Percentiles rank a stretch among this genome's conserved stretches.
Evolutionary conservation across 1,284 basidiomycete genomes (phyloP).

Genomic region (Gomphus sp.): DNA sequence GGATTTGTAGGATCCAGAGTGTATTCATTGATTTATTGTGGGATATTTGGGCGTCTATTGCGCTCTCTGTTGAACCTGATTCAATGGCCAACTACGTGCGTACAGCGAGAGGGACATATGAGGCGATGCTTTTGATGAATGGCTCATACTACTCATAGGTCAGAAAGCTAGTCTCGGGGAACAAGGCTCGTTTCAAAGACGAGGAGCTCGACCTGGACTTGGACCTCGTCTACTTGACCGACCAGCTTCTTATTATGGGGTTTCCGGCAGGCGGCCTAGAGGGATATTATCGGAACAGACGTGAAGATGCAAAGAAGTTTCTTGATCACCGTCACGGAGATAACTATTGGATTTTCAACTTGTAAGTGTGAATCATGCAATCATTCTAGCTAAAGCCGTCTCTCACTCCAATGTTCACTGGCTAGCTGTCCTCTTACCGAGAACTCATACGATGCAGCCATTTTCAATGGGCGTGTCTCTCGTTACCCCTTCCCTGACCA

Average conservation of each 20-base stretch:
- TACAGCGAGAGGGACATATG: not conserved
- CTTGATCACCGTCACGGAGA: conserved; percentile 65
- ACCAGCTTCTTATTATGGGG: conserved; percentile 81
- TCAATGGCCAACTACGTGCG: conserved; percentile 8
- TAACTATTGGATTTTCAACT: conserved; percentile 83
- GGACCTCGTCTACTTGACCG: conserved; percentile 80
- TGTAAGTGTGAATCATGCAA: conserved; percentile 24
- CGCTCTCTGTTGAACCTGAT: no score
- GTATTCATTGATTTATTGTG: not conserved
- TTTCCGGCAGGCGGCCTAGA: conserved; percentile 79
- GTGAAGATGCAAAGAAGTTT: conserved; percentile 72
- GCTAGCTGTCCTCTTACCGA: conserved; percentile 58
- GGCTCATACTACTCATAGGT: conserved; percentile 1
- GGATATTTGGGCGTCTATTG: not conserved
- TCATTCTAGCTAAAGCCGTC: not conserved
- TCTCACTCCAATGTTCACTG: not conserved
- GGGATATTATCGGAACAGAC: conserved; percentile 72
- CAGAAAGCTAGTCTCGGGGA: conserved; percentile 48
- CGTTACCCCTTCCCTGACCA: conserved; percentile 86
- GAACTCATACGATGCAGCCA: conserved; percentile 52
- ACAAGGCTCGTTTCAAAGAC: conserved; percentile 75
- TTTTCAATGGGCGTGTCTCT: conserved; percentile 67
- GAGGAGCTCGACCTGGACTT: conserved; percentile 60
- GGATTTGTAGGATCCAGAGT: not conserved
- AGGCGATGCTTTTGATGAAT: not conserved